Evolutionary conservation across 192 early-diverging fungal genomes (phyloP).

Genomic region (Kickxella alabastrina): DNA sequence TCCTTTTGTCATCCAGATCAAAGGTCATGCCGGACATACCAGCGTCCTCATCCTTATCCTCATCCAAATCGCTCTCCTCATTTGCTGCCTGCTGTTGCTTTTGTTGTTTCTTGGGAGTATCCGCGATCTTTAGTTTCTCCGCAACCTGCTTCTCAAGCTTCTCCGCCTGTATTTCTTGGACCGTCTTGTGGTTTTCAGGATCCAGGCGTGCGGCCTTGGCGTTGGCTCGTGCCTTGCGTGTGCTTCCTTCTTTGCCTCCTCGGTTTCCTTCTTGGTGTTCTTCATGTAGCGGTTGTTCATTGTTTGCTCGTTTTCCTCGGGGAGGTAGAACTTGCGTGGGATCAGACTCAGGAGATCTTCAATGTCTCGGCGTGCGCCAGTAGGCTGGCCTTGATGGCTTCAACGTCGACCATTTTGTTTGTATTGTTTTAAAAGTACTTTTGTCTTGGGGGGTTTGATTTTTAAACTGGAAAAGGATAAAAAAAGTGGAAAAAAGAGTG

Average conservation of each 20-base stretch:
- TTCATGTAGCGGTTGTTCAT: constrained; percentile 54
- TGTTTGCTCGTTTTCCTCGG: constrained; percentile 57
- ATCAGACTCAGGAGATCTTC: constrained; percentile 77
- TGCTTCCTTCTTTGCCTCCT: constrained; percentile 86
- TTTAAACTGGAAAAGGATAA: too few relatives aligned
- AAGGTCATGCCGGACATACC: constrained; percentile 24
- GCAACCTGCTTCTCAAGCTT: constrained; percentile 48
- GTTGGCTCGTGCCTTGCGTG: constrained; percentile 61
- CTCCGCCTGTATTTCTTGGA: constrained; percentile 64
- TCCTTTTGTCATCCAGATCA: constrained; percentile 17
- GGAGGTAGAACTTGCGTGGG: constrained; percentile 79
- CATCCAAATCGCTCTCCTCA: constrained; percentile 19
- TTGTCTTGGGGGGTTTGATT: too few relatives aligned
- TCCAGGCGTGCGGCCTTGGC: constrained; percentile 60
- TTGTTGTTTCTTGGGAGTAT: constrained; percentile 10
- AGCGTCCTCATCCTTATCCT: constrained; percentile 37
- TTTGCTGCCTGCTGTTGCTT: not conserved
- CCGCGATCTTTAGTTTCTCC: constrained; percentile 24
- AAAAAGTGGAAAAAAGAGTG: not conserved
- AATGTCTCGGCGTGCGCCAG: constrained; percentile 57
- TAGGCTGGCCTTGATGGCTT: constrained; percentile 57
- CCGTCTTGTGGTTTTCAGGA: constrained; percentile 72
- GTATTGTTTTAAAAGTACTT: not conserved
- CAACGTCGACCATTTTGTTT: constrained; percentile 10
- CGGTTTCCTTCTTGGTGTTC: constrained; percentile 86